phyloP scores from a whole-genome alignment of 129 eudicot species.

The Pulicaria dysenterica region DNA sequence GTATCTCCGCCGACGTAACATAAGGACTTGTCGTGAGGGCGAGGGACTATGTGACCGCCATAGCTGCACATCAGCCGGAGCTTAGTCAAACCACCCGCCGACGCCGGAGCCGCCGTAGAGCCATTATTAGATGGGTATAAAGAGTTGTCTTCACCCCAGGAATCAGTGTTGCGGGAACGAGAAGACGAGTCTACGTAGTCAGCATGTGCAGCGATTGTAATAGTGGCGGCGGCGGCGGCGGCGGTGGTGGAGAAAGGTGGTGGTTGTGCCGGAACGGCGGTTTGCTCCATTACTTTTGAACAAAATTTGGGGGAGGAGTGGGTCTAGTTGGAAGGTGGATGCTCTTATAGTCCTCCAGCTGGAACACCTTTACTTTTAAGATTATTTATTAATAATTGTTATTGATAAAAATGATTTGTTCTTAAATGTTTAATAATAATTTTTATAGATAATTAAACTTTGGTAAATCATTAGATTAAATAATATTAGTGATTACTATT shows the following conservation, averaged over 20 bases:
- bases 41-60: slow-evolving; percentile 94
- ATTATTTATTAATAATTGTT: background rate
- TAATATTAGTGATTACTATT: too few relatives aligned
- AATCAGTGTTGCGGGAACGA: slow-evolving; percentile 49
- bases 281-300: slow-evolving; percentile 40
- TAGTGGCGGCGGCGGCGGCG: slow-evolving; percentile 10
- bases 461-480: too few relatives aligned
- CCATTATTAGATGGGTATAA: slow-evolving; percentile 20
- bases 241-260: slow-evolving; percentile 28
- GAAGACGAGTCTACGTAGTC: slow-evolving; percentile 61
- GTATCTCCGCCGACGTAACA: slow-evolving; percentile 88
- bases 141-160: slow-evolving; percentile 37
- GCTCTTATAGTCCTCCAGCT: slow-evolving; percentile 52
- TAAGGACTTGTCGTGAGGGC: slow-evolving; percentile 77
- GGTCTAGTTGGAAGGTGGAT: slow-evolving; percentile 36
- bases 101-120: slow-evolving; percentile 24
- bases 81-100: slow-evolving; percentile 24
- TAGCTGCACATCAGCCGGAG: slow-evolving; percentile 90
- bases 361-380: slow-evolving; percentile 28
- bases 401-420: too few relatives aligned
- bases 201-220: slow-evolving; percentile 29
- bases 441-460: background rate
- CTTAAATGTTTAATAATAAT: too few relatives aligned
- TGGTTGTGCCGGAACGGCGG: slow-evolving; percentile 36
- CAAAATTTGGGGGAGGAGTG: slow-evolving; percentile 31